A percentile compares a stretch with the other conserved stretches of the same genome.
These are phyloP conservation scores for Tricholoma terreum DNA, from an alignment of 768 basidiomycete species.

Conservation along the genomic window DNA sequence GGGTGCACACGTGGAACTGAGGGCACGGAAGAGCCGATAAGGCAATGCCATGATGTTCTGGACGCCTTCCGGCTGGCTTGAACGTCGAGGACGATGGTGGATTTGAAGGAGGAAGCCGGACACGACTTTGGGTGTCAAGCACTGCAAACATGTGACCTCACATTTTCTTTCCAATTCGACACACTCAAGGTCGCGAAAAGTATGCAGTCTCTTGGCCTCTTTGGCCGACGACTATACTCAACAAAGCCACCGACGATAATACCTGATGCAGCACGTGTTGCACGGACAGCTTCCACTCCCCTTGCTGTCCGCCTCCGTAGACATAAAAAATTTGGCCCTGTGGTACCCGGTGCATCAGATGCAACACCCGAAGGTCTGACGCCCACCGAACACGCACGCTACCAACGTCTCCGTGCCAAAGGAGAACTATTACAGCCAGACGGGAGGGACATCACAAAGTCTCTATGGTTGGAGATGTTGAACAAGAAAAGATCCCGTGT, in stretches of 20 bases:
- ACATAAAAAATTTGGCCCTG: constrained; percentile 43
- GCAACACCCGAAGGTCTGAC: constrained; percentile 56
- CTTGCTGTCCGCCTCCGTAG: constrained; percentile 72
- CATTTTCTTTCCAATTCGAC: background rate
- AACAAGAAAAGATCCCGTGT: constrained; percentile 60
- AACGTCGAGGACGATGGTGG: background rate
- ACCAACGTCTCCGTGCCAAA: constrained; percentile 53
- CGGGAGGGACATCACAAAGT: constrained; percentile 42
- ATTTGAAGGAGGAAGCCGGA: constrained; percentile 3
- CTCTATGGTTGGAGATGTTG: constrained; percentile 56
- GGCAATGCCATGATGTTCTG: constrained; percentile 36
- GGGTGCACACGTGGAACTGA: constrained; percentile 56
- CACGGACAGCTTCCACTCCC: constrained; percentile 69
- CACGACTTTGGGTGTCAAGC: too few species aligned
- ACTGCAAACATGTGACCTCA: constrained; percentile 12
- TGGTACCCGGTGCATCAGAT: constrained; percentile 38
- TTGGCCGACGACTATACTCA: constrained; percentile 35
- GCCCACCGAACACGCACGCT: constrained; percentile 60
- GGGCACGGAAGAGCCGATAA: constrained; percentile 45
- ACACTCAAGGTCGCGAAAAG: constrained; percentile 1
- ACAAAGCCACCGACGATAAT: constrained; percentile 33
- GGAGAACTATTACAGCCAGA: constrained; percentile 42
- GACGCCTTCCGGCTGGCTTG: constrained; percentile 12
- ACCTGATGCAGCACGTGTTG: constrained; percentile 43
- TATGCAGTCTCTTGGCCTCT: constrained; percentile 35